Base-by-base conservation (phyloP, 345 rosid species). In the Kernera saxatilis region DNA sequence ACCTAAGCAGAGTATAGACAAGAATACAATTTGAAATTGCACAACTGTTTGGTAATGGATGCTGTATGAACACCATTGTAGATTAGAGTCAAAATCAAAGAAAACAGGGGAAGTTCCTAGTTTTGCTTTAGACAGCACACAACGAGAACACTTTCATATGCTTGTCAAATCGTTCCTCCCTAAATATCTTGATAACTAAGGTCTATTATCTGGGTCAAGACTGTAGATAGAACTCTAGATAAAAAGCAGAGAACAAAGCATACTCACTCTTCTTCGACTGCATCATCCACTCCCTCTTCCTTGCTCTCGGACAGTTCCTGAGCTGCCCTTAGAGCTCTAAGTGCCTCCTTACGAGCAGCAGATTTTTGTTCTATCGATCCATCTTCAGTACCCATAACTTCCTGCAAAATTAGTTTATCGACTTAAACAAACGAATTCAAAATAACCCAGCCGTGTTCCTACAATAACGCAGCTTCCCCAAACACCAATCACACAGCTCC, bases 291-390 rank as follows among this genome's bases (percentile, higher is more conserved):
- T 13, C 81, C 82, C 8, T 74, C 69, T 49, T 78, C 69, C 22
- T 78, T 70, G 40, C 17, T 76, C 45, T 70, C 77, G 3, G 70
- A 69, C 2, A 93, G 79, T 52, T 93, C 89, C 75, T 86, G 86
- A 61, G 98, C 97, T 60, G 84, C 89, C 71, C 71, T 88, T 33
- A 93, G 85, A 76, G 93, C 96, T 62, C 64, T 86, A 33, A 93
- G 80, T 71, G 93, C 85, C 88, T 93, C 97, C 65, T 85, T 74
- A 23, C 96, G 96, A 11, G 79, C 80, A 4, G 86, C 90, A 41
- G 89, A 86, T 5, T 87, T 88, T 59, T 83, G 92, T 73, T 87
- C 96, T 7, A 86, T 54, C 3, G 93, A 85, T 1, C 84, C 88
- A 43, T 86, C 89, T 70, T 88, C 95, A 50, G 64, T 56, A 41